Conservation (phyloP, 495 filamentous ascomycete species). For the Evernia prunastri region DNA sequence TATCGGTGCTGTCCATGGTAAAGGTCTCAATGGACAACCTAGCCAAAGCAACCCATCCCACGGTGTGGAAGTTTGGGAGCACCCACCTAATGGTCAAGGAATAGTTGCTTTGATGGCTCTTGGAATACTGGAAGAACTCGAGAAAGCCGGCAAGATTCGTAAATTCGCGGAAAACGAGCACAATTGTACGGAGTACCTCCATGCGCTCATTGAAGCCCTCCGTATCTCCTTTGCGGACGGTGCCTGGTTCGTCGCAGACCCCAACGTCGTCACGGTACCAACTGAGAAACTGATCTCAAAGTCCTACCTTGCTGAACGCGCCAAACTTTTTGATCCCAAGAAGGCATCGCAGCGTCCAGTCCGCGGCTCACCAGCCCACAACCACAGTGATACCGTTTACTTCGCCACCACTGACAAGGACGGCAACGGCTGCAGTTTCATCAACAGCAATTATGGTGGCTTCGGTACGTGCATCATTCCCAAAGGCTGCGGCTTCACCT, state of each 20-base stretch:
- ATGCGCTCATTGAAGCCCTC: conserved; percentile 81
- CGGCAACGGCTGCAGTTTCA: conserved; percentile 92
- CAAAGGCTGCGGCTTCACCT: conserved; percentile 73
- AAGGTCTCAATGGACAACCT: conserved; percentile 37
- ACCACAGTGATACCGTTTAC: conserved; percentile 85
- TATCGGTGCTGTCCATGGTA: conserved; percentile 39
- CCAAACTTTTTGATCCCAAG: conserved; percentile 58
- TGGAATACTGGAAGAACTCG: conserved; percentile 80
- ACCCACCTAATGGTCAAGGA: conserved; percentile 96
- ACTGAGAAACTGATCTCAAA: conserved; percentile 52
- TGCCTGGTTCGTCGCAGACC: conserved; percentile 83
- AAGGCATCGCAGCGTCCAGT: conserved; percentile 49
- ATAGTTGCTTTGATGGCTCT: conserved; percentile 92
- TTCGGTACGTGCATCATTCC: conserved; percentile 90
- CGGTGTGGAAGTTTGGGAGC: conserved; percentile 87
- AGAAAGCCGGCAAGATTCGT: conserved; percentile 62
- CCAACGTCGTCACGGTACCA: conserved; percentile 61
- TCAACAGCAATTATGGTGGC: conserved; percentile 88
- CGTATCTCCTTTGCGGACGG: conserved; percentile 92
- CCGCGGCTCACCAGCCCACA: conserved; percentile 64
- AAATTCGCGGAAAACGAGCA: conserved; percentile 62
- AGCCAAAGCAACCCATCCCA: conserved; percentile 39
- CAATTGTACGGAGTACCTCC: conserved; percentile 74
- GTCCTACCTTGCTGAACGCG: conserved; percentile 61
- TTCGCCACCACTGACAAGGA: conserved; percentile 71